These are phyloP conservation scores for Linum trigynum DNA, from an alignment of 345 rosid genomes.

Conservation along the genomic window DNA sequence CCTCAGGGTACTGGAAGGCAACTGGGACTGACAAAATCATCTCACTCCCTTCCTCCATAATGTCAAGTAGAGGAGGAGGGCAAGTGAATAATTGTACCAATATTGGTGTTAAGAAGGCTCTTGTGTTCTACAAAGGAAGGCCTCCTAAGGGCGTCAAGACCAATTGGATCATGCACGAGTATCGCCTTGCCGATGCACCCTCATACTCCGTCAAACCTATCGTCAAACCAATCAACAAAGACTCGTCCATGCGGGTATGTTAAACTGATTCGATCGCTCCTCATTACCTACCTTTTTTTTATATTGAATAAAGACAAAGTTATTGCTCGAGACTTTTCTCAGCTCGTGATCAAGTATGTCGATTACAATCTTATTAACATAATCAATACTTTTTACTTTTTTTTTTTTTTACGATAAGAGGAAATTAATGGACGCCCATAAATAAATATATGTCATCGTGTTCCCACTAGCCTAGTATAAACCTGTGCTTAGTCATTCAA, in stretches of 20 bases:
- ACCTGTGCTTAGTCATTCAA: too few relatives aligned
- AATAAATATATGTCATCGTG: too few relatives aligned
- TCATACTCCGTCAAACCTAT: constrained; percentile 9
- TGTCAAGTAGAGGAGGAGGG: constrained; percentile 7
- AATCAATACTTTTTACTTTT: too few relatives aligned
- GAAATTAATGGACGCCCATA: too few relatives aligned
- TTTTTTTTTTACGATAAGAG: too few relatives aligned
- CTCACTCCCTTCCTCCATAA: constrained; percentile 21
- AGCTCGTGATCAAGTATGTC: too few relatives aligned
- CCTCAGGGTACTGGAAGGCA: constrained; percentile 96
- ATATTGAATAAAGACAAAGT: too few relatives aligned
- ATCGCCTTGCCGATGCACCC: constrained; percentile 51
- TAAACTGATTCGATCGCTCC: too few relatives aligned
- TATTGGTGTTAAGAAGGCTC: constrained; percentile 89
- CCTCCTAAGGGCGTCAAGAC: constrained; percentile 94
- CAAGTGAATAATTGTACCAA: constrained; percentile 53
- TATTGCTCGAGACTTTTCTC: too few relatives aligned
- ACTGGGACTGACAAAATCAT: constrained; percentile 90
- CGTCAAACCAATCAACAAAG: constrained; percentile 34
- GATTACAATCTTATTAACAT: too few relatives aligned
- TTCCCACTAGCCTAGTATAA: too few relatives aligned
- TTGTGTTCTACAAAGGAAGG: constrained; percentile 87
- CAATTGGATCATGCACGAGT: constrained; percentile 98
- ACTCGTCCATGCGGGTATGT: constrained; percentile 88
- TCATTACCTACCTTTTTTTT: too few relatives aligned